phyloP scores from a whole-genome alignment of 106 monocot species.

The Dendrobium huoshanense region DNA sequence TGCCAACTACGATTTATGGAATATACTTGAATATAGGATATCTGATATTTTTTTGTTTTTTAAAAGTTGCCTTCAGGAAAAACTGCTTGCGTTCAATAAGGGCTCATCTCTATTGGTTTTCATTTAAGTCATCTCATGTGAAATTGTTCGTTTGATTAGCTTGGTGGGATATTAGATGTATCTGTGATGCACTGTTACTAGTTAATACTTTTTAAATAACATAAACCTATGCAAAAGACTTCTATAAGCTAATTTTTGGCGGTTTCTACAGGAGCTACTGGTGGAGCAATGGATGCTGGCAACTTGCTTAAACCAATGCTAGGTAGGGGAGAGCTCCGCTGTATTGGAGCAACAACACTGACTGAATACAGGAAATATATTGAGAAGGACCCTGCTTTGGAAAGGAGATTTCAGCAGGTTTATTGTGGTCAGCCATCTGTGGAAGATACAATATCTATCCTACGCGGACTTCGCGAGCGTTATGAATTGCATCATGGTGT shows the following conservation, averaged over 20 bases:
- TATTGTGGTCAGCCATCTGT: slow-evolving; percentile 81
- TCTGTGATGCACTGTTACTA: too few relatives aligned
- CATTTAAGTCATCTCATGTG: neutral
- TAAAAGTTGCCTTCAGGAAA: too few relatives aligned
- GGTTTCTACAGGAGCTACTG: slow-evolving; percentile 48
- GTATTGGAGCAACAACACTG: slow-evolving; percentile 87
- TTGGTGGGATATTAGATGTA: neutral
- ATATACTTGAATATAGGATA: too few relatives aligned
- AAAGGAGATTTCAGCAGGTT: slow-evolving; percentile 86
- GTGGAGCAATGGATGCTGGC: slow-evolving; percentile 89
- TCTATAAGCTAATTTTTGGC: neutral
- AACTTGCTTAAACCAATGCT: slow-evolving; percentile 89
- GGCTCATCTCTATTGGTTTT: neutral
- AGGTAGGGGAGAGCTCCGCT: slow-evolving; percentile 80
- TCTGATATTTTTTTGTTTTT: too few relatives aligned
- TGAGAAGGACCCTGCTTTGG: slow-evolving; percentile 84
- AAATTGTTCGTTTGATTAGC: neutral
- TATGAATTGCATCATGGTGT: slow-evolving; percentile 94
- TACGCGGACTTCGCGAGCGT: slow-evolving; percentile 75
- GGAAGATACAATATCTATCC: slow-evolving; percentile 81
- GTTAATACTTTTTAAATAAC: neutral
- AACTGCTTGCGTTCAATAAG: too few relatives aligned
- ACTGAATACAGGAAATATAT: slow-evolving; percentile 89
- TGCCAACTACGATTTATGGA: too few relatives aligned
- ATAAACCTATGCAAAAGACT: neutral